Base-by-base conservation (phyloP, 345 rosid genomes). In the Salix dunnii region DNA sequence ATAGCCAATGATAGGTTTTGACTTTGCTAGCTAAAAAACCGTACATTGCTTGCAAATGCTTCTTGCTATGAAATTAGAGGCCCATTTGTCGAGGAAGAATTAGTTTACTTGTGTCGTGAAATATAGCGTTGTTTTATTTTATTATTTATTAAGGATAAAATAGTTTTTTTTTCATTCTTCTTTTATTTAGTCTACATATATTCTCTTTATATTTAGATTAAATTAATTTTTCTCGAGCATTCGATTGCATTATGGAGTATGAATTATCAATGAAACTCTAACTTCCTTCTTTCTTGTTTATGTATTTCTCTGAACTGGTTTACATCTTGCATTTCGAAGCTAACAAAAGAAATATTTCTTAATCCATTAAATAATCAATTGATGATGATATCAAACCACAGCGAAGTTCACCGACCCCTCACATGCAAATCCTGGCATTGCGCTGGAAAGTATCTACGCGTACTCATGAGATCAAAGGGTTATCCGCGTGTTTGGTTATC, bases 381-480 rank as follows among this genome's bases (percentile, higher is more conserved):
- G 31, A 23, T 69, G 75, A 23, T 60, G 61, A 77, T 49, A 61
- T 28, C 69, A 13, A 23, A 30, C 43, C 21, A 62, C 5, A 63
- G 42, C 12, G 46, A 27, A 73, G 49, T n/a, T 65, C 74, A 25
- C 81, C 78, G 70, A 40, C 76, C 27, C 73, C 79, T 72, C 79
- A 80, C 86, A 75, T 77, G 86, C 84, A 25, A 77, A 75, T 20
- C 70, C 77, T 69, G 35, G 3, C 8, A 16, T 66, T 46, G 65
- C 77, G 79, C 38, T 55, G 64, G 51, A 28, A 40, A 67, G 31
- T 27, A 30, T 12, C 23, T 5, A 74, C 46, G 63, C 27, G 69
- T 43, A 73, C 8, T 1, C 68, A 40, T 25, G 40, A 28, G 10
- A 64, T 31, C 28, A 58, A 23, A 2, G 28, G 63, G 63, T 58